Base-by-base conservation (phyloP, 192 early-diverging fungal genomes). In the Powellomyces hirtus region DNA sequence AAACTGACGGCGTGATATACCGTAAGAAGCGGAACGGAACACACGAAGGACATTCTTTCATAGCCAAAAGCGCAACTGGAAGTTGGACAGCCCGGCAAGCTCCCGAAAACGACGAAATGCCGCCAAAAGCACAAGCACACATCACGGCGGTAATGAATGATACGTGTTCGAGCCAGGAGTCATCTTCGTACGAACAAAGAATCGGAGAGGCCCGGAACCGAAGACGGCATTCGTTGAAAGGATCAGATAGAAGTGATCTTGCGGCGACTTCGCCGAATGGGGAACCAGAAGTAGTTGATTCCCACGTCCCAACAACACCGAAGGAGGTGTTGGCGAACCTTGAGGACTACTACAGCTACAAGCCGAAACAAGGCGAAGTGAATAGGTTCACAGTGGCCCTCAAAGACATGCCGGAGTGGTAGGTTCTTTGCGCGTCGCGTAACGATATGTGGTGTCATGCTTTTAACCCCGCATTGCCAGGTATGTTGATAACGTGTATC, bases 401-500 rank as follows among this genome's bases (percentile, higher is more conserved):
- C 4, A 69, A 7, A n/a, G 67, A 69, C 27, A 69, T 69, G 57
- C 67, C 67, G 16, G 67, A 69, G 7, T 83, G 81, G 81, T 72
- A 70, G 30, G 67, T 38, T 11, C 6, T 56, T 7, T 56, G 31
- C 53, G 53, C 37, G 35, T 38, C 31, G 4, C 5, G n/a, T 61
- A n/a, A n/a, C n/a, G n/a, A n/a, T n/a, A n/a, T n/a, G n/a, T n/a
- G n/a, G n/a, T n/a, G n/a, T n/a, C n/a, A n/a, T n/a, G n/a, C n/a
- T n/a, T n/a, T n/a, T n/a, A n/a, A n/a, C n/a, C n/a, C n/a, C n/a
- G n/a, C 7, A 8, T 13, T 22, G 1, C 8, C 38, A 69, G 67
- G 67, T 69, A 60, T 27, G 58, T 69, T 29, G 93, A 95, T 79
- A 95, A 94, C 72, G 76, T 82, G 1, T 92, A 76, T 60, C 92